Evolutionary conservation across 2,329 filamentous ascomycete genomes (phyloP), one percentile per base, ranked within the genome.

Genomic region (Penicillium olsonii): DNA sequence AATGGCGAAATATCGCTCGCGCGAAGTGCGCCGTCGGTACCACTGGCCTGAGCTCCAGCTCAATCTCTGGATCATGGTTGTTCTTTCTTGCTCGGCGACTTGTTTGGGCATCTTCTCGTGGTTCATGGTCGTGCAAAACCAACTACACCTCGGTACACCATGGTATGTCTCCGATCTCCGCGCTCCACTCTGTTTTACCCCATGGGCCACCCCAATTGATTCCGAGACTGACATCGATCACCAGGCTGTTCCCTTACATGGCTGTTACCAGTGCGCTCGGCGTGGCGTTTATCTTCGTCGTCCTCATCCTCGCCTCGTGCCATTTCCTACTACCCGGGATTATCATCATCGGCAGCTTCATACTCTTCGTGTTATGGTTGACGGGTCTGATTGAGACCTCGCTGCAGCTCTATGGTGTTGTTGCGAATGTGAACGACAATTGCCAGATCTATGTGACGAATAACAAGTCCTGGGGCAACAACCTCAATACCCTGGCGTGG

Each of bases 11-110:
- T 29, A 35, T 55, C 68, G 33, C 55, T 65, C 35, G 50, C 63
- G 47, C 60, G 64, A 68, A 51, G 53, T 55, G 4, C 68, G 67
- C 24, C 69, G 72, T 17, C 70, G 78, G 60, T 85, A 85, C 72
- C 80, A 78, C 71, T 87, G 83, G 83, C 83, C 83, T 2, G 82
- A 85, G 66, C 73, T 81, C 41, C 82, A 85, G 61, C 75, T 87
- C 56, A 85, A 85, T 61, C 68, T 84, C 61, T 87, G 83, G 83
- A 79, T 82, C 45, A 78, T 85, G 58, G 73, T 84, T 57, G 83
- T 85, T 65, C 73, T 85, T 14, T 78, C 76, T 1, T 78, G 79
- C 2, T 81, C 81, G 10, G 76, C 79, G 20, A 78, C 78, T 44
- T 78, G 83, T 46, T 70, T 85, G 2, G 83, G 83, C 7, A 76